Evolutionary conservation across 805 yeast species (phyloP).

Genomic region (Cyberlindnera misumaiensis): DNA sequence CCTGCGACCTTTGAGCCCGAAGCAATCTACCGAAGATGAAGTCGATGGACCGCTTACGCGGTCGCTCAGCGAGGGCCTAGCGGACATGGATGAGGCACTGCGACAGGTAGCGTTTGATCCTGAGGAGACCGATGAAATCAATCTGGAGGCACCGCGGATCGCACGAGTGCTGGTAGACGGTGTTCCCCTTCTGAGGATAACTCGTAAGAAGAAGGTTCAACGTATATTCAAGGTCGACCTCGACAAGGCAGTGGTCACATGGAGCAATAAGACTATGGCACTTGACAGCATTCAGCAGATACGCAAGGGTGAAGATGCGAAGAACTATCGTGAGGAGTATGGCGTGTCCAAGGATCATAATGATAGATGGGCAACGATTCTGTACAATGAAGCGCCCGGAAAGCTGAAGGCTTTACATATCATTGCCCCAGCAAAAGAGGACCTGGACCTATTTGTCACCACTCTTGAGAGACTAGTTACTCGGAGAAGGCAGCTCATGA

Average conservation of each 20-base stretch:
- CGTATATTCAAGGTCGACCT: conserved; percentile 51
- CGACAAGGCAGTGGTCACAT: conserved; percentile 44
- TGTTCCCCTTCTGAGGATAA: conserved; percentile 56
- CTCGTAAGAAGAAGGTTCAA: conserved; percentile 61
- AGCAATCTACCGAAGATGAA: neutral
- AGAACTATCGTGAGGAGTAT: conserved; percentile 80
- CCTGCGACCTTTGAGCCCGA: too few species aligned
- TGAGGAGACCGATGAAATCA: conserved; percentile 4
- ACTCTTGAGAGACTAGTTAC: conserved; percentile 50
- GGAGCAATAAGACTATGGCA: conserved; percentile 45
- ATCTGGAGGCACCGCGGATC: conserved; percentile 30
- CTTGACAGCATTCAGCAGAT: conserved; percentile 63
- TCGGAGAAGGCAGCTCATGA: conserved; percentile 55
- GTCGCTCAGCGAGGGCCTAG: conserved; percentile 3
- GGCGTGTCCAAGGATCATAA: conserved; percentile 61
- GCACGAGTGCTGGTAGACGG: conserved; percentile 49
- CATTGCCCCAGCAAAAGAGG: conserved; percentile 49
- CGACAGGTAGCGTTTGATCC: conserved; percentile 1
- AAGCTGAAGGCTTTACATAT: conserved; percentile 76
- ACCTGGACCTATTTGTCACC: conserved; percentile 46
- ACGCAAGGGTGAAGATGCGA: conserved; percentile 63
- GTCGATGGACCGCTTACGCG: conserved; percentile 1
- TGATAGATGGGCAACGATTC: conserved; percentile 71
- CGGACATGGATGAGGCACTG: conserved; percentile 1
- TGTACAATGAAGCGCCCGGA: conserved; percentile 55